Base-by-base conservation (phyloP, 1,284 basidiomycete genomes). In the Cerioporus squamosus region DNA sequence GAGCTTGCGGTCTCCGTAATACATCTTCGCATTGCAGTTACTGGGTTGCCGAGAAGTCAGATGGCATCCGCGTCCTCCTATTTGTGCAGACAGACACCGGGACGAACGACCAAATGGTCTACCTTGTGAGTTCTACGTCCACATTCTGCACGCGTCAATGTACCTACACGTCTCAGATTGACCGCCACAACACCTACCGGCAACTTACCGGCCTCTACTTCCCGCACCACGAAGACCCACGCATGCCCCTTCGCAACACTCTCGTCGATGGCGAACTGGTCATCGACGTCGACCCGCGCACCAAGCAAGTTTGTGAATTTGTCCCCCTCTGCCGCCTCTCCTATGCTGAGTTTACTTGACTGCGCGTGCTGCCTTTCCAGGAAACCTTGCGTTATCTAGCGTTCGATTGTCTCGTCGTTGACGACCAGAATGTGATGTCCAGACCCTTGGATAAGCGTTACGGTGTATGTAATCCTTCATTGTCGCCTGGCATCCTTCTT, bases 31-130 rank as follows among this genome's bases (percentile, higher is more conserved):
- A 44, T 48, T 36, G 38, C 68, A 97, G 95, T 73, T 99, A 93
- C 73, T 99, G 97, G 97, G 97, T 99, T 29, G 98, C 95, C 77
- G 97, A 99, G 78, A 99, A 99, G 79, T 97, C 95, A n/a, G 97
- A 99, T 71, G 97, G 97, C 2, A 77, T 98, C 53, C 87, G 97
- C 43, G 94, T 99, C 31, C 80, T 99, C 44, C 84, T 98, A 47
- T 80, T 97, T 59, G 83, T 99, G 50, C 83, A 90, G 42, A 91
- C 94, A 20, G 84, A 94, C 61, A 75, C 80, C 52, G 78, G 81
- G 22, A 75, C 81, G 9, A 80, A 81, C 39, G 82, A 80, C 26
- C 96, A 98, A 74, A 82, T 83, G 47, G 87, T 93, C 3, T 97
- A 88, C 75, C 80, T 97, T 26, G 95, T 97, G 65, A 61, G 90